Conservation (phyloP, 2,329 filamentous ascomycete species). For the Venturia nashicola region DNA sequence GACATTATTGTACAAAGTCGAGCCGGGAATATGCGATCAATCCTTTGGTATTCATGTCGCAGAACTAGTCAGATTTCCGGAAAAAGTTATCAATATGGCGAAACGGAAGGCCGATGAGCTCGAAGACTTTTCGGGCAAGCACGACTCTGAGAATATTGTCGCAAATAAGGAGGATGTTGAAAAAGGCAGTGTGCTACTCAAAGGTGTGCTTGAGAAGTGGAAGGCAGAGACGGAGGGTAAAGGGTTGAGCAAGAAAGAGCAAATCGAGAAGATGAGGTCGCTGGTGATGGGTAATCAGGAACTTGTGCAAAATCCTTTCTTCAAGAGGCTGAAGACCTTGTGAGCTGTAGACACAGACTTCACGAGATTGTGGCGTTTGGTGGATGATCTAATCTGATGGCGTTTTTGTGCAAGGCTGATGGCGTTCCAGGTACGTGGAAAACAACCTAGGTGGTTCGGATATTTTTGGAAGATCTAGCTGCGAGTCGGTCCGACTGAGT, state of each 20-base stretch:
- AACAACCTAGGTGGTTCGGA: neutral
- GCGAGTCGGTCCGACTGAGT: neutral
- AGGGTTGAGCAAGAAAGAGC: conserved; percentile 49
- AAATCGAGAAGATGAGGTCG: conserved; percentile 66
- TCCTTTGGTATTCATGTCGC: conserved; percentile 98
- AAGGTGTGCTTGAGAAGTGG: conserved; percentile 73
- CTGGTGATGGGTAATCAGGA: conserved; percentile 63
- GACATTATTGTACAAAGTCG: conserved; percentile 91
- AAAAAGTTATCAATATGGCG: conserved; percentile 98
- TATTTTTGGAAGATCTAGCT: neutral
- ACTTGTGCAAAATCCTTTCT: conserved; percentile 52
- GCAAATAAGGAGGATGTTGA: conserved; percentile 81
- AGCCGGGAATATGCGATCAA: conserved; percentile 90
- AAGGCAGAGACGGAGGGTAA: conserved; percentile 60
- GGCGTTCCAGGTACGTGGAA: neutral
- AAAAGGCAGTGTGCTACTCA: conserved; percentile 73
- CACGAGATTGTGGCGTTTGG: neutral
- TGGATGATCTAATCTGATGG: neutral
- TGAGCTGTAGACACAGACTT: conserved; percentile 13
- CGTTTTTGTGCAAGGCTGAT: neutral
- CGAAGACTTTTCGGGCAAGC: conserved; percentile 82
- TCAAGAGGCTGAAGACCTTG: conserved; percentile 43
- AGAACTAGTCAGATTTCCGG: conserved; percentile 88
- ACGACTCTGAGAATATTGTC: conserved; percentile 41
- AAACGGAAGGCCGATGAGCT: conserved; percentile 96